Conservation (phyloP, 192 early-diverging fungal genomes). For the Entophlyctis luteolus region DNA sequence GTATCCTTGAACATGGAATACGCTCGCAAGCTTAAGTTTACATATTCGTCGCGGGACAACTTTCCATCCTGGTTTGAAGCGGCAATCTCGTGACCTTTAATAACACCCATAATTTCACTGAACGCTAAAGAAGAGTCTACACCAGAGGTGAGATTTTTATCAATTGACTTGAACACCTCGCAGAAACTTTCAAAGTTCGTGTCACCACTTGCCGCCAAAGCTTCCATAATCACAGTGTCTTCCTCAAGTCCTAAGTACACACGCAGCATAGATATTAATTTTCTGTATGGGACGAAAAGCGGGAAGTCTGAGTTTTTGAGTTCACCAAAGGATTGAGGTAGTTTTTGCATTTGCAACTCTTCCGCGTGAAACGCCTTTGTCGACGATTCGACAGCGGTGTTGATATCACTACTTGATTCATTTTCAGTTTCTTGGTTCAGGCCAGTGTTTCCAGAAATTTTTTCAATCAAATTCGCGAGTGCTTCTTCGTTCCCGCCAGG, state of each 20-base stretch:
- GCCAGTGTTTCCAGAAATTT: not conserved
- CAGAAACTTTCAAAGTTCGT: slow-evolving; percentile 16
- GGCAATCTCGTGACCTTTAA: slow-evolving; percentile 23
- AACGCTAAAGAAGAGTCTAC: slow-evolving; percentile 21
- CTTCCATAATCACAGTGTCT: not conserved
- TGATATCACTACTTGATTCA: not conserved
- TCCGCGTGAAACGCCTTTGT: not conserved
- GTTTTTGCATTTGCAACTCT: not conserved
- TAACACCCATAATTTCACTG: slow-evolving; percentile 33
- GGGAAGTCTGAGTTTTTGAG: slow-evolving; percentile 23
- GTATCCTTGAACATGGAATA: not conserved
- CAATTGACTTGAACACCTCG: not conserved
- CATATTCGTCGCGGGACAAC: slow-evolving; percentile 17
- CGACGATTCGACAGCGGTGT: not conserved
- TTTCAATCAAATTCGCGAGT: not conserved
- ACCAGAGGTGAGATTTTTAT: slow-evolving; percentile 14
- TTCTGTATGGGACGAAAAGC: slow-evolving; percentile 23
- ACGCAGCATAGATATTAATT: slow-evolving; percentile 20
- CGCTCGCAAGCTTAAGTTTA: not conserved
- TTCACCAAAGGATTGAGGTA: slow-evolving; percentile 23
- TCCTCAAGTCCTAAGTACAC: slow-evolving; percentile 15
- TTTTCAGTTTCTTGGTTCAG: not conserved
- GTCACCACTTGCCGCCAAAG: not conserved
- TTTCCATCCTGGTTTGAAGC: slow-evolving; percentile 3
- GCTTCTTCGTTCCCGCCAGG: not conserved